These are phyloP conservation scores for Danielozyma ontarioensis DNA, from an alignment of 805 yeast species.

Conservation along the genomic window DNA sequence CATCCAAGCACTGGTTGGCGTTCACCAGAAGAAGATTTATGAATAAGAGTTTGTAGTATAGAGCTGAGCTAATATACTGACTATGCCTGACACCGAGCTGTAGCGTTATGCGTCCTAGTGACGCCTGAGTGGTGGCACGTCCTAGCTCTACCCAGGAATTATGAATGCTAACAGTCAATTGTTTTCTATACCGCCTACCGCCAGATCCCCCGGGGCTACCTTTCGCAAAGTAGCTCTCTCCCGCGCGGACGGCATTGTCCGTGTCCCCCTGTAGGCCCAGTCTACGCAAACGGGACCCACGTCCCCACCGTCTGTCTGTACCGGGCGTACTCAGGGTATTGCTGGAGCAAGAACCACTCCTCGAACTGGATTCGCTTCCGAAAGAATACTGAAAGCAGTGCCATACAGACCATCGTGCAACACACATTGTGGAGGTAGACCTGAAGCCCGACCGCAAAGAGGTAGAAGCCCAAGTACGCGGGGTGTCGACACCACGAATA, in stretches of 20 bases:
- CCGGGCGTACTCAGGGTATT: constrained; percentile 19
- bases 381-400: constrained; percentile 22
- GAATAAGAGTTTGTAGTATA: constrained; percentile 70
- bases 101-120: too few species aligned
- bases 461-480: constrained; percentile 33
- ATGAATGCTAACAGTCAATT: too few species aligned
- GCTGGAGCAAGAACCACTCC: constrained; percentile 24
- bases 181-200: too few species aligned
- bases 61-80: too few species aligned
- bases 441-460: constrained; percentile 29
- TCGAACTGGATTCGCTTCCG: constrained; percentile 26
- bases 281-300: constrained; percentile 28
- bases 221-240: too few species aligned
- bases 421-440: constrained; percentile 18
- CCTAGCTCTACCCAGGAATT: too few species aligned
- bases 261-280: too few species aligned
- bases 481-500: constrained; percentile 31
- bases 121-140: too few species aligned
- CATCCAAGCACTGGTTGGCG: constrained; percentile 94
- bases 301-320: constrained; percentile 20
- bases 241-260: too few species aligned
- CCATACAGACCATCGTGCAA: constrained; percentile 10
- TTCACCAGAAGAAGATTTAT: constrained; percentile 92
- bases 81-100: too few species aligned
- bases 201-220: too few species aligned